These are phyloP conservation scores for Yamadazyma oceani DNA, from an alignment of 1,139 yeast species.

Conservation along the genomic window DNA sequence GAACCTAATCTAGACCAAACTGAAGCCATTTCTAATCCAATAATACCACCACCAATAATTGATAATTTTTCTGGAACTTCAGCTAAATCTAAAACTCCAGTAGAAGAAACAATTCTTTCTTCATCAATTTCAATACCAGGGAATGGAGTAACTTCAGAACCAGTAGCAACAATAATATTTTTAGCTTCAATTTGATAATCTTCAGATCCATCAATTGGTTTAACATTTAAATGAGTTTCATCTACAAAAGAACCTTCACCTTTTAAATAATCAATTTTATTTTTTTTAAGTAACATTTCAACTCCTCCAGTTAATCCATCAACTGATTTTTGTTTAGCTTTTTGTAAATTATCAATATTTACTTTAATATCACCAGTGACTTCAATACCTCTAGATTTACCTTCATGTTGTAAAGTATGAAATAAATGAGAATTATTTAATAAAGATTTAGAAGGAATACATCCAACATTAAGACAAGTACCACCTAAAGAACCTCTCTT, in stretches of 20 bases:
- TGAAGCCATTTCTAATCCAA: slow-evolving; percentile 99
- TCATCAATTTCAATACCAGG: slow-evolving; percentile 97
- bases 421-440: slow-evolving; percentile 91
- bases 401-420: slow-evolving; percentile 86
- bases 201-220: slow-evolving; percentile 84
- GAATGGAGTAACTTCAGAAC: slow-evolving; percentile 98
- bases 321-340: slow-evolving; percentile 90
- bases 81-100: slow-evolving; percentile 83
- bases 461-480: slow-evolving; percentile 96
- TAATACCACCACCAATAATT: slow-evolving; percentile 98
- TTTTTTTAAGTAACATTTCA: slow-evolving; percentile 92
- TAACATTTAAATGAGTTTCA: slow-evolving; percentile 75
- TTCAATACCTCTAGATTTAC: slow-evolving; percentile 87
- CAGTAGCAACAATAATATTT: slow-evolving; percentile 94
- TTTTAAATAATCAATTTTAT: slow-evolving; percentile 91
- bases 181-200: slow-evolving; percentile 66
- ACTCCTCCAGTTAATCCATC: slow-evolving; percentile 89
- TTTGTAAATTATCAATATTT: slow-evolving; percentile 79
- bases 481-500: slow-evolving; percentile 97
- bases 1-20: slow-evolving; percentile 96
- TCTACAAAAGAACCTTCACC: slow-evolving; percentile 88
- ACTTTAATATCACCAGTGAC: slow-evolving; percentile 69
- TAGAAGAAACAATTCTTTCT: slow-evolving; percentile 94
- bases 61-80: slow-evolving; percentile 91
- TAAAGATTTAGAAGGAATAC: slow-evolving; percentile 96